Conservation (phyloP, 495 filamentous ascomycete species). For the Penicillium flavigenum region DNA sequence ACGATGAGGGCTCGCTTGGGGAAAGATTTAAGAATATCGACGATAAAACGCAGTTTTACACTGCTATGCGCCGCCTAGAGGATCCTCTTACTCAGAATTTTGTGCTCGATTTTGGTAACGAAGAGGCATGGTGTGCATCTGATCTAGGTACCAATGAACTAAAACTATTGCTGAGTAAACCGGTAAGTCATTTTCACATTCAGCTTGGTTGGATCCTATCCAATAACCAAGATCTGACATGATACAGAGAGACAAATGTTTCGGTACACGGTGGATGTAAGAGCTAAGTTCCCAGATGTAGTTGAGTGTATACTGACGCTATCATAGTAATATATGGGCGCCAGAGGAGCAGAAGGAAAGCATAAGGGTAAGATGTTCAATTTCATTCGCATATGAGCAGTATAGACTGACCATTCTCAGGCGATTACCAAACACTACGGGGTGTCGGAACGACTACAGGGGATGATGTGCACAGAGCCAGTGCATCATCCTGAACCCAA, state of each 20-base stretch:
- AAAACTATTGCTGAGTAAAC: conserved; percentile 32
- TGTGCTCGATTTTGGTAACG: conserved; percentile 67
- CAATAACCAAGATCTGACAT: not conserved
- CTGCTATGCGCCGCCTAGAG: conserved; percentile 36
- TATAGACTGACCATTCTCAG: conserved; percentile 16
- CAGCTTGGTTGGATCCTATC: not conserved
- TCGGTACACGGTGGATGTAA: conserved; percentile 69
- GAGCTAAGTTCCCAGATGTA: conserved; percentile 10
- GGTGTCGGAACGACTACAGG: conserved; percentile 65
- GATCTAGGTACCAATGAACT: conserved; percentile 53
- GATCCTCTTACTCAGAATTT: conserved; percentile 58
- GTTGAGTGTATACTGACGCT: conserved; percentile 10
- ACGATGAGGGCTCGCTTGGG: conserved; percentile 17
- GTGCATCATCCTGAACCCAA: conserved; percentile 28
- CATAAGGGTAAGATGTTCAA: conserved; percentile 41
- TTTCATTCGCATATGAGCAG: not conserved
- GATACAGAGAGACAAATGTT: conserved; percentile 38
- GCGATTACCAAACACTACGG: conserved; percentile 55
- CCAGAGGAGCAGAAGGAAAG: conserved; percentile 59
- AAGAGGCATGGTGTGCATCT: conserved; percentile 60
- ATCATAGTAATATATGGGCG: conserved; percentile 66
- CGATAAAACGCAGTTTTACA: conserved; percentile 43
- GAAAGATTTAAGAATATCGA: conserved; percentile 58
- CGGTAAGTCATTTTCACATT: conserved; percentile 25
- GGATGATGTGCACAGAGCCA: conserved; percentile 62